Conservation (phyloP, 805 yeast species). For the Candida ortonii region DNA sequence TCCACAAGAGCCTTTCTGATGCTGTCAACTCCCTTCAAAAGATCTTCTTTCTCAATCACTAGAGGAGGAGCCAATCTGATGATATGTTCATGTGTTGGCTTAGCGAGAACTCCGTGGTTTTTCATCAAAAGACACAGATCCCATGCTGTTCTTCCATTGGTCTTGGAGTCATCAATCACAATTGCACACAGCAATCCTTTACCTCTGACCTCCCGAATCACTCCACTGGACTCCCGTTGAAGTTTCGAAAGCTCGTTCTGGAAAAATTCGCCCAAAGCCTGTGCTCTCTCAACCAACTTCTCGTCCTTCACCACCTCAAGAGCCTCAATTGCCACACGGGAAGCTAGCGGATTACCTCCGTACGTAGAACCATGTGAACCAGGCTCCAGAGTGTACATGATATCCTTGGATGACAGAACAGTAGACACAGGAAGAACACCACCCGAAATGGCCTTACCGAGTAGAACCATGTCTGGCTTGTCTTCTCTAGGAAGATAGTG, state of each 20-base stretch:
- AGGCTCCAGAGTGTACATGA: conserved; percentile 86
- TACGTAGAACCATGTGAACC: conserved; percentile 98
- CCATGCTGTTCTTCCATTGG: conserved; percentile 94
- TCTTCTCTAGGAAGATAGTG: conserved; percentile 61
- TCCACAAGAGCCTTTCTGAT: conserved; percentile 59
- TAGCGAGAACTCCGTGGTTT: conserved; percentile 85
- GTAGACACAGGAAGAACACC: conserved; percentile 93
- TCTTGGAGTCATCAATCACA: conserved; percentile 79
- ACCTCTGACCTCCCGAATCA: conserved; percentile 69
- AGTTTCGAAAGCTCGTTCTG: conserved; percentile 55
- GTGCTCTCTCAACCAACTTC: conserved; percentile 75
- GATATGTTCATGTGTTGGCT: conserved; percentile 94
- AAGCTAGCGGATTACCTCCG: conserved; percentile 96
- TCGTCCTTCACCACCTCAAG: conserved; percentile 87
- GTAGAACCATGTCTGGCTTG: conserved; percentile 83
- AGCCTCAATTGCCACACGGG: conserved; percentile 91
- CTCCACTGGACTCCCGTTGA: conserved; percentile 49
- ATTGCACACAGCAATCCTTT: conserved; percentile 86
- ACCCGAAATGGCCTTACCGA: conserved; percentile 95
- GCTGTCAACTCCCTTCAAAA: conserved; percentile 73
- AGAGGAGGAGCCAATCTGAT: conserved; percentile 96
- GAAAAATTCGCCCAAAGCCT: conserved; percentile 65
- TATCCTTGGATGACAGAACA: conserved; percentile 83
- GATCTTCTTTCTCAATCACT: conserved; percentile 84
- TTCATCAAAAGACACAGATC: conserved; percentile 89